Evolutionary conservation across 1,139 yeast species (phyloP).

Genomic region (Casaregolazyma suthepensis): DNA sequence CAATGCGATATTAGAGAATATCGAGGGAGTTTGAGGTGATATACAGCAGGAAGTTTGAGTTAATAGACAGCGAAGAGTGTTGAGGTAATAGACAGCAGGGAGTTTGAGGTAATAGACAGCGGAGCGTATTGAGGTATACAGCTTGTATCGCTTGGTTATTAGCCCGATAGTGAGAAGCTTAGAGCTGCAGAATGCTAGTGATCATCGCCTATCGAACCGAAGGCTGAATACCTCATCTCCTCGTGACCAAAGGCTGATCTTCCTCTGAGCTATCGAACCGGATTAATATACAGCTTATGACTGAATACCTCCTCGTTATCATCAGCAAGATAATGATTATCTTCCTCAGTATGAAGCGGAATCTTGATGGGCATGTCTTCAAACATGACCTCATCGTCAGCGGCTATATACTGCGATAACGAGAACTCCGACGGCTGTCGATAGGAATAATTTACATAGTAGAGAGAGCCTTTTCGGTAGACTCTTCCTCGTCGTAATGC

Average conservation of each 20-base stretch:
- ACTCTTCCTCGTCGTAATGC: constrained; percentile 34
- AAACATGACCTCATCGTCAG: constrained; percentile 35
- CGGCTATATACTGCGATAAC: constrained; percentile 33
- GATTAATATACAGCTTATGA: constrained; percentile 19
- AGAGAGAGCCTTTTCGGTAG: constrained; percentile 28
- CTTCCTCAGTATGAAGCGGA: constrained; percentile 29
- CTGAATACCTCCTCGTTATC: constrained; percentile 33
- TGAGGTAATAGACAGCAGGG: no score
- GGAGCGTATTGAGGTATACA: no score
- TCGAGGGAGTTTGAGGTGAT: constrained; percentile 3
- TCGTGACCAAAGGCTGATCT: no score
- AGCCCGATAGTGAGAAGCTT: no score
- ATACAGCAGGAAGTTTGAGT: no score
- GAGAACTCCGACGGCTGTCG: constrained; percentile 35
- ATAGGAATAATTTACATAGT: constrained; percentile 28
- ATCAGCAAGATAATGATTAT: constrained; percentile 29
- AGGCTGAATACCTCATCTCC: no score
- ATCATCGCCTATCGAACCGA: no score
- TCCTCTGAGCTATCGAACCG: background rate
- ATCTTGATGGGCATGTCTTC: constrained; percentile 32
- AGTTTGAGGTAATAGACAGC: no score
- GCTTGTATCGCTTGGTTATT: no score
- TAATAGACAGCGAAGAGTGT: no score
- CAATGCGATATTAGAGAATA: constrained; percentile 15
- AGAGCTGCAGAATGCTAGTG: no score